These are phyloP conservation scores for Noccaea caerulescens DNA, from an alignment of 345 rosid genomes.

Conservation along the genomic window DNA sequence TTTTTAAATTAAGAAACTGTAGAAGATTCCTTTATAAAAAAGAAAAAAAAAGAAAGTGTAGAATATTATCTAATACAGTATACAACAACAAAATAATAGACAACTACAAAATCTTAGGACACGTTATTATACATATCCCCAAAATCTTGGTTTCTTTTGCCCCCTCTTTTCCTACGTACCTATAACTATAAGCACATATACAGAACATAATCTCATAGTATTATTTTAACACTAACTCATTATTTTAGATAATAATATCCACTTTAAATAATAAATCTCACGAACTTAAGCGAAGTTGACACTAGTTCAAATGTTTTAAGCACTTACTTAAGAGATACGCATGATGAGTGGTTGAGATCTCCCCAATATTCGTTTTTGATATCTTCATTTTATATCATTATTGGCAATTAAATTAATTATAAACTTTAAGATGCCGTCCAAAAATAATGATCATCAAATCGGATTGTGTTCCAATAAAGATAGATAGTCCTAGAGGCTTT, in stretches of 20 bases:
- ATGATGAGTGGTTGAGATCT: constrained; percentile 43
- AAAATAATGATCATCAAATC: constrained; percentile 32
- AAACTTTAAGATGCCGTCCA: constrained; percentile 33
- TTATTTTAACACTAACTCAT: neutral
- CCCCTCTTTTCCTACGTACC: constrained; percentile 16
- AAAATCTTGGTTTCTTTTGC: constrained; percentile 32
- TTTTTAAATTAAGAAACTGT: too few relatives aligned
- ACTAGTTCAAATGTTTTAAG: constrained; percentile 31
- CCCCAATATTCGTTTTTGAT: constrained; percentile 38
- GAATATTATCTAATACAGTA: constrained; percentile 13
- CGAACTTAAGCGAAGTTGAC: constrained; percentile 34
- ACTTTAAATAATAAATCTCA: constrained; percentile 15
- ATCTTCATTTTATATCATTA: constrained; percentile 33
- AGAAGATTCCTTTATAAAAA: neutral
- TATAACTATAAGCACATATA: constrained; percentile 2
- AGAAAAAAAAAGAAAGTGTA: too few relatives aligned
- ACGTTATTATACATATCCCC: constrained; percentile 35
- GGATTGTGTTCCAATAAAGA: constrained; percentile 38
- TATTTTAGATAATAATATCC: constrained; percentile 9
- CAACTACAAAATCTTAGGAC: constrained; percentile 13
- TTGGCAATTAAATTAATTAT: constrained; percentile 4
- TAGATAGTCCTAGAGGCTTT: neutral
- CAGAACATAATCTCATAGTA: constrained; percentile 6
- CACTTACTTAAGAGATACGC: constrained; percentile 39
- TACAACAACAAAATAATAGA: too few relatives aligned